Conservation (phyloP, 495 filamentous ascomycete species). For the Aspergillus baeticus region DNA sequence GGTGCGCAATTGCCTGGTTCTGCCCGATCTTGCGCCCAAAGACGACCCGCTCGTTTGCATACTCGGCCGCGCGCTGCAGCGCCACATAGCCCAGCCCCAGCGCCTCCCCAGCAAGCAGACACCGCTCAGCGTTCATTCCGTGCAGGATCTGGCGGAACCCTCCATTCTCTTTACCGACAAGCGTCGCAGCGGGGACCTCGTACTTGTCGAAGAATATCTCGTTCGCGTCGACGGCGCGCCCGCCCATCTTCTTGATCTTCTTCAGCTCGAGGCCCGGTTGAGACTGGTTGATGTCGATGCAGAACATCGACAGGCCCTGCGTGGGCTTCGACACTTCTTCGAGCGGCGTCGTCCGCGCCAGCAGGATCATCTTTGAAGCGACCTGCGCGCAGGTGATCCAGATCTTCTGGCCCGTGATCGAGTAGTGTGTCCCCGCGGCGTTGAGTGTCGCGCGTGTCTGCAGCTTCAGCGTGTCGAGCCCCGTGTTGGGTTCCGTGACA, state of each 20-base stretch:
- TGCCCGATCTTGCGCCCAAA: conserved; percentile 71
- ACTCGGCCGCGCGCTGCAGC: conserved; percentile 60
- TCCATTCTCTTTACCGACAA: conserved; percentile 68
- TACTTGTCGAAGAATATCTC: conserved; percentile 83
- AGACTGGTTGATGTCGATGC: conserved; percentile 64
- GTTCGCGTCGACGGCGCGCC: conserved; percentile 75
- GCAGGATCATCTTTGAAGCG: conserved; percentile 72
- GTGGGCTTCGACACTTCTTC: conserved; percentile 64
- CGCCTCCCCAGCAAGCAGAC: conserved; percentile 74
- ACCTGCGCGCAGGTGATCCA: conserved; percentile 82
- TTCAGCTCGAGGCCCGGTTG: conserved; percentile 59
- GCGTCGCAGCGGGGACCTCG: conserved; percentile 52
- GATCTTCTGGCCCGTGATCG: conserved; percentile 73
- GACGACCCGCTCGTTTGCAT: conserved; percentile 66
- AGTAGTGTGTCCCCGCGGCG: conserved; percentile 51
- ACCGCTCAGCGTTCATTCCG: conserved; percentile 83
- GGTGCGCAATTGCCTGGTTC: conserved; percentile 76
- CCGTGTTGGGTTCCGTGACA: conserved; percentile 64
- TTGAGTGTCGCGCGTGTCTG: conserved; percentile 56
- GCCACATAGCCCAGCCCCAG: conserved; percentile 75
- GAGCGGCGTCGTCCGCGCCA: conserved; percentile 69
- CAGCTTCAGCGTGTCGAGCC: conserved; percentile 70
- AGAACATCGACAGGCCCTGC: conserved; percentile 74
- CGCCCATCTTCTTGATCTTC: conserved; percentile 80
- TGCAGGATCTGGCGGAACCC: conserved; percentile 78